Base-by-base conservation (phyloP, 805 yeast genomes). In the Pichia membranifaciens region DNA sequence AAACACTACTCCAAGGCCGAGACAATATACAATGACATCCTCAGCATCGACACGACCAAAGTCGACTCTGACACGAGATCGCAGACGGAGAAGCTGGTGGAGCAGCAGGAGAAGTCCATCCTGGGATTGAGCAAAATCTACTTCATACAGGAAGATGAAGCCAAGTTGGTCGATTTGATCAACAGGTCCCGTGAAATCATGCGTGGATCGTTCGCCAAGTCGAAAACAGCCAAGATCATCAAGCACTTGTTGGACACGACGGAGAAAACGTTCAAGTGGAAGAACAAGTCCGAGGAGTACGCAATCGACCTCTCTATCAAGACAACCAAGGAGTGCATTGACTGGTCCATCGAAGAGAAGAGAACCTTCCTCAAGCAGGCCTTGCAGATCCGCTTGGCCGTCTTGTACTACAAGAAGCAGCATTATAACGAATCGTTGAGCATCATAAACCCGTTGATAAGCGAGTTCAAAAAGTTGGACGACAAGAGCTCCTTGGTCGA, bases 401-500 rank as follows among this genome's bases (percentile, higher is more conserved):
- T 84, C 5, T 73, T 87, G 56, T 82, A 83, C 58, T 85, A 82
- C 60, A 76, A 79, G 50, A 82, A 82, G 60, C 70, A 69, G 46
- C 69, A 72, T 20, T 86, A 79, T 66, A 79, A 79, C 52, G 85
- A 80, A 41, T 82, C 96, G 4, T 70, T 93, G 41, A 72, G 76
- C 43, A 76, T 89, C 51, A 85, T 90, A 53, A 79, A 81, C 51
- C 74, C 74, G 15, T 74, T 93, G 56, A 73, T 91, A 55, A 74
- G 75, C 54, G 97, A 93, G 65, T 87, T 91, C 65, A 93, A 91
- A 69, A 85, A 87, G 62, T 74, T 93, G 55, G 99, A 93, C 65
- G 99, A 93, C 68, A 93, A 93, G 67, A 83, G 93, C 44, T 87
- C 96, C 29, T 76, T 93, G 45, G 96, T 93, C 13, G 99, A 93